These are phyloP conservation scores for Mimosa bimucronata DNA, from an alignment of 306 rosid genomes.

Conservation along the genomic window DNA sequence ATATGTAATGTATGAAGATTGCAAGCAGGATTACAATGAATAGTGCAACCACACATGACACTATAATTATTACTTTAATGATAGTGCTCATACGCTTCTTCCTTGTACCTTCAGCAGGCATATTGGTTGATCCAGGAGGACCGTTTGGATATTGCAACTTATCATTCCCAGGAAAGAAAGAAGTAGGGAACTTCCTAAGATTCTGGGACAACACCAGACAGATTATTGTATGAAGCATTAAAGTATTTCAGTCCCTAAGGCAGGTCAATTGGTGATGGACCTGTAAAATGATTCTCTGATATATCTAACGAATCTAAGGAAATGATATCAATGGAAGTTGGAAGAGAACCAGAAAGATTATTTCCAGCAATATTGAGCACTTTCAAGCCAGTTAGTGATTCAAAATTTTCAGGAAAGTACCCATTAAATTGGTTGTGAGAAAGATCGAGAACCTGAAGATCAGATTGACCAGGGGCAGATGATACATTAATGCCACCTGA, in stretches of 20 bases:
- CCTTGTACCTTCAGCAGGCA: conserved; percentile 50
- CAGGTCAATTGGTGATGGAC: conserved; percentile 75
- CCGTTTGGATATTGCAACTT: conserved; percentile 58
- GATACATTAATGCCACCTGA: conserved; percentile 66
- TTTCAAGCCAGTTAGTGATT: conserved; percentile 63
- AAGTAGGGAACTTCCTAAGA: conserved; percentile 78
- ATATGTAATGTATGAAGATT: conserved; percentile 75
- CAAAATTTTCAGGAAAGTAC: conserved; percentile 83
- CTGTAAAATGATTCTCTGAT: conserved; percentile 83
- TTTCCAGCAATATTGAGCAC: conserved; percentile 82
- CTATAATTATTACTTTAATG: conserved; percentile 82
- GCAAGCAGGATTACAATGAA: conserved; percentile 80
- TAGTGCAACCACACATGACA: conserved; percentile 78
- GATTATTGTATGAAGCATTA: conserved; percentile 87
- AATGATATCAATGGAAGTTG: conserved; percentile 72
- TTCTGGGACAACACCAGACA: conserved; percentile 84
- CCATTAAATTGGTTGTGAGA: conserved; percentile 79
- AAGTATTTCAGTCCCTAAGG: conserved; percentile 61
- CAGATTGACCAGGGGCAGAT: conserved; percentile 55
- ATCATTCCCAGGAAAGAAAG: conserved; percentile 87
- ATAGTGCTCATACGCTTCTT: conserved; percentile 64
- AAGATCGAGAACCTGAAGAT: conserved; percentile 81
- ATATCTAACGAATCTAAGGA: conserved; percentile 66
- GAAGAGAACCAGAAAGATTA: conserved; percentile 89
- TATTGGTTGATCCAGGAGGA: conserved; percentile 57